These are phyloP conservation scores for Coniochaeta sp. DNA, from an alignment of 2,329 filamentous ascomycete genomes.

Conservation along the genomic window DNA sequence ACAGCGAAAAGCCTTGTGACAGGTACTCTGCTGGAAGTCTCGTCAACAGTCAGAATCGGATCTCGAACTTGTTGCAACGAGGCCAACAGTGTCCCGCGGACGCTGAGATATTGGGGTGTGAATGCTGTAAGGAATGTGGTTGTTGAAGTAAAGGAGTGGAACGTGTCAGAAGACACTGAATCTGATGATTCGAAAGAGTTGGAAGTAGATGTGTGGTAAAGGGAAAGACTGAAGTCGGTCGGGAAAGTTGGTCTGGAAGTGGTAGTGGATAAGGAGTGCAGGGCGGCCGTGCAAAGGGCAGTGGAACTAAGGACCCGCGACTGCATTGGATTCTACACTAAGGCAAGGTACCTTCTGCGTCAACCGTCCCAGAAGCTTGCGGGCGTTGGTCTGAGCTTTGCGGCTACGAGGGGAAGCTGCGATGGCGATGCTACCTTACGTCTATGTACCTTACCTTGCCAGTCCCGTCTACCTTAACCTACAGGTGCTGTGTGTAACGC, in stretches of 20 bases:
- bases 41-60: not conserved
- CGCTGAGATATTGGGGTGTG: not conserved
- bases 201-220: not conserved
- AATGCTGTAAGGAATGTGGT: not conserved
- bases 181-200: not conserved
- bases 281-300: not conserved
- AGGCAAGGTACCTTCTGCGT: not conserved
- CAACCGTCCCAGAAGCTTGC: not conserved
- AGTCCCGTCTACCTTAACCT: too few relatives aligned
- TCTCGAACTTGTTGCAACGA: not conserved
- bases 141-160: slow-evolving; percentile 10
- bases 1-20: slow-evolving; percentile 6
- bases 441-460: too few relatives aligned
- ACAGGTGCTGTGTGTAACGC: not conserved
- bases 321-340: not conserved
- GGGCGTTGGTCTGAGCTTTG: not conserved
- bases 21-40: not conserved
- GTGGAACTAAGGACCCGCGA: not conserved
- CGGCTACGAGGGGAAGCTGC: not conserved
- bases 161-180: slow-evolving; percentile 11
- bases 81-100: slow-evolving; percentile 9
- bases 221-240: not conserved
- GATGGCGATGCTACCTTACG: not conserved
- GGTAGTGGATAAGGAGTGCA: not conserved
- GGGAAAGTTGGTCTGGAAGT: slow-evolving; percentile 9